A percentile compares a stretch with the other conserved stretches of the same genome.
phyloP scores from a whole-genome alignment of 192 early-diverging fungal species.

The Coemansia sp. region DNA sequence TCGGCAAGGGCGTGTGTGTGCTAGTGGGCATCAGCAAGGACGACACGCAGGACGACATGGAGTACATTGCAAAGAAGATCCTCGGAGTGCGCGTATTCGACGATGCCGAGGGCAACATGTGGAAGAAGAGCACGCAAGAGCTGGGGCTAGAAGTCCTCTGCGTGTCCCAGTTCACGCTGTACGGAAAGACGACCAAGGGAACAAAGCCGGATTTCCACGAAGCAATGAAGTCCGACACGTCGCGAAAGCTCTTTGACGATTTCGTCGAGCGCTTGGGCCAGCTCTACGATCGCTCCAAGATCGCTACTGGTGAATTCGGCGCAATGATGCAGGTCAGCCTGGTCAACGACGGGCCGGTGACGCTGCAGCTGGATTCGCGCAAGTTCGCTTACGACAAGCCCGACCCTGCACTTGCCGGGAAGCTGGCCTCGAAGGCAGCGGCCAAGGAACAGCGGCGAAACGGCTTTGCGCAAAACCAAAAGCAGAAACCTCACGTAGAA shows the following conservation, averaged over 20 bases:
- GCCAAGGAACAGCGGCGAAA: constrained; percentile 34
- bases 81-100: constrained; percentile 75
- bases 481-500: neutral
- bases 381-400: constrained; percentile 27
- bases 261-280: constrained; percentile 70
- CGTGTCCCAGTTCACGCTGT: constrained; percentile 94
- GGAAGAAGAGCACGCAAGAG: constrained; percentile 80
- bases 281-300: constrained; percentile 62
- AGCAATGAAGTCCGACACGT: constrained; percentile 72
- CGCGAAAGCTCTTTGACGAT: constrained; percentile 69
- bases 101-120: constrained; percentile 64
- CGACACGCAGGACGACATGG: constrained; percentile 74
- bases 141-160: constrained; percentile 72
- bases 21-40: constrained; percentile 67
- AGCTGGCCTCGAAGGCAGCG: constrained; percentile 12
- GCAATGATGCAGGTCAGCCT: constrained; percentile 95
- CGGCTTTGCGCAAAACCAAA: constrained; percentile 13
- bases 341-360: constrained; percentile 80
- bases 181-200: constrained; percentile 75
- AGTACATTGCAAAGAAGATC: constrained; percentile 85
- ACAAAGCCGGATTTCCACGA: constrained; percentile 91
- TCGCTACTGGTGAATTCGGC: constrained; percentile 86
- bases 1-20: constrained; percentile 76
- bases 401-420: constrained; percentile 1
- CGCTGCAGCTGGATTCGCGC: constrained; percentile 59